Percentiles rank a stretch among this genome's conserved stretches.
These are phyloP conservation scores for Patellifolia procumbens DNA, from an alignment of 179 eudicot genomes.

Conservation along the genomic window DNA sequence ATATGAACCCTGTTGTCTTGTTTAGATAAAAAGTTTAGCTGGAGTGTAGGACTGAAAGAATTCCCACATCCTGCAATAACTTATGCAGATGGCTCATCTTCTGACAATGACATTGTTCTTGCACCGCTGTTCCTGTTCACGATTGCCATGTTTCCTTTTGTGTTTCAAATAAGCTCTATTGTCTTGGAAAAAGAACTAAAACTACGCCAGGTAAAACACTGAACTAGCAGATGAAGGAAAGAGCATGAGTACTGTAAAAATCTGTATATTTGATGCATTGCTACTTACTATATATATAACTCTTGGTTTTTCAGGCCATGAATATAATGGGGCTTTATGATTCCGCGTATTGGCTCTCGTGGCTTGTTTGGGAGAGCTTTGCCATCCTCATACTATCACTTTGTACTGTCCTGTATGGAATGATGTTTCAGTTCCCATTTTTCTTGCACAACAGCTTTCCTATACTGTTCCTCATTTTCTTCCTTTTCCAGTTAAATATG, in stretches of 20 bases:
- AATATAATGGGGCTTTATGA: conserved; percentile 94
- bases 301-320: conserved; percentile 74
- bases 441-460: conserved; percentile 74
- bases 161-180: conserved; percentile 72
- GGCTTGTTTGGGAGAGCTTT: conserved; percentile 79
- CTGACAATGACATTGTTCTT: conserved; percentile 38
- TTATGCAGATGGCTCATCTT: not conserved
- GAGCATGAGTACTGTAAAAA: not conserved
- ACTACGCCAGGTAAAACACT: conserved; percentile 67
- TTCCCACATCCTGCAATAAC: conserved; percentile 61
- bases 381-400: conserved; percentile 56
- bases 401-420: conserved; percentile 67
- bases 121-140: conserved; percentile 71
- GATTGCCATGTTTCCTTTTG: conserved; percentile 77
- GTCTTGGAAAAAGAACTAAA: conserved; percentile 78
- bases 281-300: no score
- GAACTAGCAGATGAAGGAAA: not conserved
- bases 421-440: conserved; percentile 77
- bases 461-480: conserved; percentile 68
- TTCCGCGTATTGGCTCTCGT: conserved; percentile 90
- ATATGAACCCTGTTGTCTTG: not conserved
- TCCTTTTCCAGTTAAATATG: conserved; percentile 82
- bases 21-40: conserved; percentile 63
- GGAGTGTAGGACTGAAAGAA: conserved; percentile 75
- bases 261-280: not conserved